A percentile compares a stretch with the other conserved stretches of the same genome.
Evolutionary conservation across 108 stramenopile genomes (phyloP).

Genomic region (Parmales sp.): DNA sequence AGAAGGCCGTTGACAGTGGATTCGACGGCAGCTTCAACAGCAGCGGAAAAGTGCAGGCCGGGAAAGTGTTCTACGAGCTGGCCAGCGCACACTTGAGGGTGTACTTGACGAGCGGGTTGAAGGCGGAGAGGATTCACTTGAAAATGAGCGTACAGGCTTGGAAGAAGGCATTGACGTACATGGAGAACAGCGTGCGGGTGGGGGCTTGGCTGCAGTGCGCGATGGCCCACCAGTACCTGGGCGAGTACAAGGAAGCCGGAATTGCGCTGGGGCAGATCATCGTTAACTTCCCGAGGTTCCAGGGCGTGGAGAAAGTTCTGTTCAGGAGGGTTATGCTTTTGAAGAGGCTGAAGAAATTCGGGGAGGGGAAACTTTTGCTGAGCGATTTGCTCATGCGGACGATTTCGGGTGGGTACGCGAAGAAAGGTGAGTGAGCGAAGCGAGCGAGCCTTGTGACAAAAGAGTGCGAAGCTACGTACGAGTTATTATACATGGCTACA

Average conservation of each 20-base stretch:
- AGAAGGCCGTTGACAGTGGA: not conserved
- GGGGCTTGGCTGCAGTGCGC: not conserved
- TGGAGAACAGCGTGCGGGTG: not conserved
- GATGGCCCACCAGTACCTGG: constrained; percentile 3
- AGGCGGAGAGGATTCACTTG: not conserved
- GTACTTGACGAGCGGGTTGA: not conserved
- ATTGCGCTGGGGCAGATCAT: not conserved
- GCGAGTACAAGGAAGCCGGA: not conserved
- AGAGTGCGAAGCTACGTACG: no score
- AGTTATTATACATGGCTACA: no score
- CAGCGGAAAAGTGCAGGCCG: no score
- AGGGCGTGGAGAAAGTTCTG: not conserved
- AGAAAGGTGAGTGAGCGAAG: no score
- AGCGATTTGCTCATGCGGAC: not conserved
- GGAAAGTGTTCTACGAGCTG: not conserved
- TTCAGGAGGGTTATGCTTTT: not conserved
- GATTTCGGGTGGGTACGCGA: no score
- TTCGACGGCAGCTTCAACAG: not conserved
- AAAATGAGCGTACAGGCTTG: not conserved
- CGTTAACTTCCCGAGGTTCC: not conserved
- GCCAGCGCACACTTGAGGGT: not conserved
- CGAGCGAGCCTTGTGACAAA: no score
- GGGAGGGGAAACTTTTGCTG: not conserved
- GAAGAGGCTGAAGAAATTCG: not conserved
- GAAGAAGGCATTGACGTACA: not conserved